phyloP scores from a whole-genome alignment of 129 eudicot genomes.

The Rutidosis leptorrhynchoides region DNA sequence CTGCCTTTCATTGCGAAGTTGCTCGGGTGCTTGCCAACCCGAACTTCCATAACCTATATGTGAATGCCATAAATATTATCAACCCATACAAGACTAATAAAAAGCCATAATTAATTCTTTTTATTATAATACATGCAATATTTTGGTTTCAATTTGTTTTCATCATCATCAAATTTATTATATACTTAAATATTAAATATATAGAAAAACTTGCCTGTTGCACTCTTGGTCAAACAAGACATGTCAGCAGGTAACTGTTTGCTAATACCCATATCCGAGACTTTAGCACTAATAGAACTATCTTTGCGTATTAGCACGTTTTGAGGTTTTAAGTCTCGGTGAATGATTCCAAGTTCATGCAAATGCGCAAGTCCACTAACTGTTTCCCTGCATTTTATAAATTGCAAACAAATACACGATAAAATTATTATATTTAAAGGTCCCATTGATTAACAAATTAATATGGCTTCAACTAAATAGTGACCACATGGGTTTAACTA shows the following conservation, averaged over 20 bases:
- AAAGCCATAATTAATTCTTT: background rate
- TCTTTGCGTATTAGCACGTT: constrained; percentile 76
- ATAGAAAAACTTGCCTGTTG: constrained; percentile 91
- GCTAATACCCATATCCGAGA: constrained; percentile 98
- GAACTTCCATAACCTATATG: constrained; percentile 77
- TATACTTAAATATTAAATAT: background rate
- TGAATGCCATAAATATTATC: constrained; percentile 13
- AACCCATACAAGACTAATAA: background rate
- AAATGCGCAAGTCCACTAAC: constrained; percentile 69
- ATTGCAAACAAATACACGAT: background rate
- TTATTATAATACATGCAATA: background rate
- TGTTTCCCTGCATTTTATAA: constrained; percentile 58
- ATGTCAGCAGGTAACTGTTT: constrained; percentile 61
- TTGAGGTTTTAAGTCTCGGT: constrained; percentile 84
- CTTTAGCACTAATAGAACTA: constrained; percentile 59
- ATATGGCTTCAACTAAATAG: background rate
- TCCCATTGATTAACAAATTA: constrained; percentile 4
- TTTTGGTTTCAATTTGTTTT: background rate
- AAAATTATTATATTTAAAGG: constrained; percentile 8
- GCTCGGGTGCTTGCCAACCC: constrained; percentile 98
- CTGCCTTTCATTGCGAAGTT: constrained; percentile 71
- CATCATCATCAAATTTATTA: background rate
- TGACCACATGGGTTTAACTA: constrained; percentile 19
- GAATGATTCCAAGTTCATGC: constrained; percentile 88
- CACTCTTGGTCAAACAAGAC: constrained; percentile 60